A percentile compares a stretch with the other conserved stretches of the same genome.
Conservation (phyloP, 768 basidiomycete genomes). For the Termitomyces sp. region DNA sequence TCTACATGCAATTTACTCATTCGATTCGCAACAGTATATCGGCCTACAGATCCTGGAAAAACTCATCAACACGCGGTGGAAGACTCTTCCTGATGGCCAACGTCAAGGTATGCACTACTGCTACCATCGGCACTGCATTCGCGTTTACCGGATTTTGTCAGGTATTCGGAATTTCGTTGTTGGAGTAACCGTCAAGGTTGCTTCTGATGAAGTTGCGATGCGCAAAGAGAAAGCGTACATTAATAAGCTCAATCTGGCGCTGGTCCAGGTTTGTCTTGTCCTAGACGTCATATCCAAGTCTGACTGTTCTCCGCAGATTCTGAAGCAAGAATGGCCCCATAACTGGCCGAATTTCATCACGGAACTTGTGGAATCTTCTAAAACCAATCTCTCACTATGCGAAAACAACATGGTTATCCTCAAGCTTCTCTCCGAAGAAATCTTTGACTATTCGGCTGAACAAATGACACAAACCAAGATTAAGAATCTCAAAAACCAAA, state of each 20-base stretch:
- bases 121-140: background rate
- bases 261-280: constrained; percentile 72
- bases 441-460: constrained; percentile 98
- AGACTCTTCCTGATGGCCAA: constrained; percentile 91
- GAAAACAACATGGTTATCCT: constrained; percentile 99
- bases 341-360: constrained; percentile 98
- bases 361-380: constrained; percentile 95
- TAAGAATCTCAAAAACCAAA: constrained; percentile 95
- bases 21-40: constrained; percentile 64
- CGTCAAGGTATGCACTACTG: constrained; percentile 60
- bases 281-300: constrained; percentile 10
- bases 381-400: constrained; percentile 92
- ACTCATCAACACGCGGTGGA: constrained; percentile 93
- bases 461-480: constrained; percentile 98
- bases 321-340: constrained; percentile 99
- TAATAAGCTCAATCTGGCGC: constrained; percentile 94
- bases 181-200: constrained; percentile 86
- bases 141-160: constrained; percentile 18
- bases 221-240: constrained; percentile 92
- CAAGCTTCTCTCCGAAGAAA: constrained; percentile 95
- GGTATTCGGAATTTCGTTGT: constrained; percentile 98
- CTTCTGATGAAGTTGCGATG: constrained; percentile 85
- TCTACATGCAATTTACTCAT: background rate
- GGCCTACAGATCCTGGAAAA: constrained; percentile 96
- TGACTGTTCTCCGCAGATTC: constrained; percentile 55